A percentile compares a stretch with the other conserved stretches of the same genome.
These are phyloP conservation scores for Aspergillus tanneri DNA, from an alignment of 2,329 filamentous ascomycete species.

Conservation along the genomic window DNA sequence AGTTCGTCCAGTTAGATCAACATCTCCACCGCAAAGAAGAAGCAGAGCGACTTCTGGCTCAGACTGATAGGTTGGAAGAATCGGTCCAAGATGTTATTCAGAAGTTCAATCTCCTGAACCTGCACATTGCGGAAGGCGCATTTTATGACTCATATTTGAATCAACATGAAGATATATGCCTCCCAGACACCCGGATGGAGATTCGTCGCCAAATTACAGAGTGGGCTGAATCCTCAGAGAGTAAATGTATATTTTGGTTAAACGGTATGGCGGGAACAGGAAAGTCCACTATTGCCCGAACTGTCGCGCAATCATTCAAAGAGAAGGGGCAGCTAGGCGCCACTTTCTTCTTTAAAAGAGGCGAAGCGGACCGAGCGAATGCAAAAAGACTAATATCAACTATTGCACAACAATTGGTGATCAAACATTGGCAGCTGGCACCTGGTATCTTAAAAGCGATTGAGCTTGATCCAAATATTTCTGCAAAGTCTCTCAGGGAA, in stretches of 20 bases:
- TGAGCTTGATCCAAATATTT: constrained; percentile 26
- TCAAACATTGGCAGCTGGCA: constrained; percentile 28
- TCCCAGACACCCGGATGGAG: constrained; percentile 19
- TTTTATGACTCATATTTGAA: constrained; percentile 8
- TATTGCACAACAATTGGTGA: constrained; percentile 30
- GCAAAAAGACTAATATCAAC: constrained; percentile 42
- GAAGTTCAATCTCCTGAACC: constrained; percentile 2
- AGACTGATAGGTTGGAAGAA: not conserved
- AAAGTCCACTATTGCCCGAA: constrained; percentile 11
- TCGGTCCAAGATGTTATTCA: constrained; percentile 1
- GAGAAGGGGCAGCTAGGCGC: constrained; percentile 30
- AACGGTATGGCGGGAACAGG: constrained; percentile 27
- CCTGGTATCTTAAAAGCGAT: constrained; percentile 23
- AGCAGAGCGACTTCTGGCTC: constrained; percentile 10
- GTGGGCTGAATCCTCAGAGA: constrained; percentile 20
- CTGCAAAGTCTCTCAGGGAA: constrained; percentile 22
- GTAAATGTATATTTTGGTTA: constrained; percentile 34
- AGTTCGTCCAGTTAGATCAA: constrained; percentile 9
- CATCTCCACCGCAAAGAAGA: constrained; percentile 9
- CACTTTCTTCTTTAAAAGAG: too few relatives aligned
- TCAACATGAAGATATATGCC: constrained; percentile 20
- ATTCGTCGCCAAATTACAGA: constrained; percentile 17
- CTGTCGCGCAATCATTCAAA: constrained; percentile 1
- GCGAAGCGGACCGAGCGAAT: constrained; percentile 40
- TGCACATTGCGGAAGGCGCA: not conserved